phyloP scores from a whole-genome alignment of 2,329 filamentous ascomycete species.

The Thielaviopsis populi region DNA sequence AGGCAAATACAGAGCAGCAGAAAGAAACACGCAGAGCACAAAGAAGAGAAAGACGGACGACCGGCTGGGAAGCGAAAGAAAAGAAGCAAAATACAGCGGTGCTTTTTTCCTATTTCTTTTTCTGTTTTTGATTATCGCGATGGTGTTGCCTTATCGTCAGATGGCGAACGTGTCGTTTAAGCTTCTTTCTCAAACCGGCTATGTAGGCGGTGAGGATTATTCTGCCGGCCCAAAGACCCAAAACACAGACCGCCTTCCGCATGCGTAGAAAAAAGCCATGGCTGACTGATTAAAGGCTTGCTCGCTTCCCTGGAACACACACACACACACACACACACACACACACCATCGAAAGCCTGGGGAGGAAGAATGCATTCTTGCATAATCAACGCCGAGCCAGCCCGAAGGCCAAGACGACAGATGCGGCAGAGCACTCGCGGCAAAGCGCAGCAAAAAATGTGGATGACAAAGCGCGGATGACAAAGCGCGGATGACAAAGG shows the following conservation, averaged over 20 bases:
- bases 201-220: neutral
- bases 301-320: neutral
- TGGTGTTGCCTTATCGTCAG: neutral
- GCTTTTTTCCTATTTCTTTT: neutral
- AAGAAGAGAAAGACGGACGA: neutral
- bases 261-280: neutral
- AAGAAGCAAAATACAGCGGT: neutral
- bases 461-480: no score
- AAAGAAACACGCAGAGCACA: neutral
- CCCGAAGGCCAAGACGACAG: no score
- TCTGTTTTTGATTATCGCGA: neutral
- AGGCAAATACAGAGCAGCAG: neutral
- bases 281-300: neutral
- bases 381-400: neutral
- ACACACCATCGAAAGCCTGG: neutral
- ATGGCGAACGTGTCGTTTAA: slow-evolving; percentile 17
- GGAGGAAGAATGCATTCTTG: neutral
- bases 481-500: no score
- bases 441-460: no score
- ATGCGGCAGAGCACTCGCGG: no score
- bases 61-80: neutral
- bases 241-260: neutral
- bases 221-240: neutral
- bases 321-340: neutral
- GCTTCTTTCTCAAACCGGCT: neutral